These are phyloP conservation scores for Collybia mongolica DNA, from an alignment of 768 basidiomycete genomes.

Conservation along the genomic window DNA sequence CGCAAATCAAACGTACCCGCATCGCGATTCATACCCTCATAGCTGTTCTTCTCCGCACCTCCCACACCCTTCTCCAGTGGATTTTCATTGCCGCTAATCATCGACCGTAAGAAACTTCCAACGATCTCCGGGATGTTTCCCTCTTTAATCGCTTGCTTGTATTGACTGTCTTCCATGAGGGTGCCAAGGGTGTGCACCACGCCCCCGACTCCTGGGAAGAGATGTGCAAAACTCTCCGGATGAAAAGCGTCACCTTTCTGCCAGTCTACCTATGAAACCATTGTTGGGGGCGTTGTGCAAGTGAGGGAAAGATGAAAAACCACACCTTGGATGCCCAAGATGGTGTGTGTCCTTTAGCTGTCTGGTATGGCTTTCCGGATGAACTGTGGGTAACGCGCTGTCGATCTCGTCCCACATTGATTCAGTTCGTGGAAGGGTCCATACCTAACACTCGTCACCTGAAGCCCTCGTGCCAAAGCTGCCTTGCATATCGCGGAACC, in stretches of 20 bases:
- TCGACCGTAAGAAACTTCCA: slow-evolving; percentile 36
- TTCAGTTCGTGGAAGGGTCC: not conserved
- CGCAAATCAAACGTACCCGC: slow-evolving; percentile 57
- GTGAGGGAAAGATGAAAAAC: slow-evolving; percentile 9
- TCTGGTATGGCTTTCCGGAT: slow-evolving; percentile 81
- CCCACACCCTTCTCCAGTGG: slow-evolving; percentile 52
- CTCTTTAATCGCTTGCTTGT: slow-evolving; percentile 72
- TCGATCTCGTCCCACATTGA: not conserved
- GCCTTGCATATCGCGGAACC: slow-evolving; percentile 91
- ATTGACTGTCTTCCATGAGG: slow-evolving; percentile 75
- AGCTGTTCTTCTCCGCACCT: slow-evolving; percentile 42
- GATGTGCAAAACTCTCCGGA: slow-evolving; percentile 67
- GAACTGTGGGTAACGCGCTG: slow-evolving; percentile 46
- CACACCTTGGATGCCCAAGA: slow-evolving; percentile 79
- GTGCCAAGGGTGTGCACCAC: slow-evolving; percentile 95
- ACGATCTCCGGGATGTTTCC: slow-evolving; percentile 55
- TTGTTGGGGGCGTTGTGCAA: slow-evolving; percentile 6
- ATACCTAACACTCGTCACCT: slow-evolving; percentile 89
- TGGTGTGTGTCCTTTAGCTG: slow-evolving; percentile 88
- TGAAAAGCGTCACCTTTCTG: slow-evolving; percentile 78
- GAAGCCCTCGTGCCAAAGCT: slow-evolving; percentile 81
- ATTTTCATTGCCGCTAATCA: slow-evolving; percentile 43
- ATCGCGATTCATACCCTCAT: slow-evolving; percentile 86
- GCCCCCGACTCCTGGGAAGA: slow-evolving; percentile 66
- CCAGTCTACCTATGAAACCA: slow-evolving; percentile 74